Evolutionary conservation across 305 asterid species (phyloP).

Genomic region (Fraxinus paxiana): DNA sequence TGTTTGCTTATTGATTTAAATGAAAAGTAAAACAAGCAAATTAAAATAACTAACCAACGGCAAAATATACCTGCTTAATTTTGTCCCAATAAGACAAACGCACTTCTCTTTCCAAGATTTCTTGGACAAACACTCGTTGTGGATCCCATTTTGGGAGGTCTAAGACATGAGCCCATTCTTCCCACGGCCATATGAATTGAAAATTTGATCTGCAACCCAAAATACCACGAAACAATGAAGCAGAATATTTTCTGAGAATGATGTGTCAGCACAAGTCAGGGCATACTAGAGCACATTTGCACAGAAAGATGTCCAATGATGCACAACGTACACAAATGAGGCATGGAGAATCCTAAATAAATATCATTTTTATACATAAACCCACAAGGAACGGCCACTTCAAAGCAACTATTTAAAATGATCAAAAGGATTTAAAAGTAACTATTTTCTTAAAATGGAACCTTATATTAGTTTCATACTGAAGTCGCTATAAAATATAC

Average conservation of each 20-base stretch:
- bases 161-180: constrained; percentile 91
- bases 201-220: constrained; percentile 77
- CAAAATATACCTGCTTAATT: constrained; percentile 72
- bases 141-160: constrained; percentile 99
- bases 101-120: constrained; percentile 96
- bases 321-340: not conserved
- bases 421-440: not conserved
- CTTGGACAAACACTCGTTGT: constrained; percentile 92
- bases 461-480: not conserved
- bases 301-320: not conserved
- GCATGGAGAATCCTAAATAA: constrained; percentile 13
- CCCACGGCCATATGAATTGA: constrained; percentile 99
- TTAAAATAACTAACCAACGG: not conserved
- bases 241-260: constrained; percentile 12
- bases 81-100: constrained; percentile 97
- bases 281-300: constrained; percentile 3
- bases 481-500: not conserved
- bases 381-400: not conserved
- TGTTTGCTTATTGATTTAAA: constrained; percentile 6
- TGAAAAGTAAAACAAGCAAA: constrained; percentile 5
- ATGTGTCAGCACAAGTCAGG: not conserved
- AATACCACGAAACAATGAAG: constrained; percentile 15
- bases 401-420: not conserved
- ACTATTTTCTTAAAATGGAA: not conserved
- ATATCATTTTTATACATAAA: not conserved